A percentile compares a stretch with the other conserved stretches of the same genome.
These are phyloP conservation scores for Vigna angularis DNA, from an alignment of 306 rosid species.

Conservation along the genomic window DNA sequence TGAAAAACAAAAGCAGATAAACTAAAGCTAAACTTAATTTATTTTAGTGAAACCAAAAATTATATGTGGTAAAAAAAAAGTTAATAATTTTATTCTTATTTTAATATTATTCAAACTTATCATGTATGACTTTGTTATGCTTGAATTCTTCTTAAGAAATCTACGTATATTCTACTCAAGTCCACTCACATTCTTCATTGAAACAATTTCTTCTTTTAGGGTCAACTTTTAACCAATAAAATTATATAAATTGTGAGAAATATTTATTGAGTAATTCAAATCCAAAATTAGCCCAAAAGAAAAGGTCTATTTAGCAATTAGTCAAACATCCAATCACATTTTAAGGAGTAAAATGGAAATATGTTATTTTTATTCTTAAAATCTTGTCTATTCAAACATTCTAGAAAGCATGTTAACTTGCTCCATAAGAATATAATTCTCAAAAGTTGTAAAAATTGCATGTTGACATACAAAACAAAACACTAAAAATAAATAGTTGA, in stretches of 20 bases:
- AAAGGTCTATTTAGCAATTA: neutral
- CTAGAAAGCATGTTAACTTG: neutral
- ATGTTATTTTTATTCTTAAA: neutral
- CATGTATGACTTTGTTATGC: conserved; percentile 1
- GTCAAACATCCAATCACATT: neutral
- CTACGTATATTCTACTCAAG: neutral
- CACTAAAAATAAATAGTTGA: neutral
- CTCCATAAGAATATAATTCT: neutral
- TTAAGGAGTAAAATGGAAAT: neutral
- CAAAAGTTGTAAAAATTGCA: neutral
- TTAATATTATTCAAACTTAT: neutral
- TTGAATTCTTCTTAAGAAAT: neutral
- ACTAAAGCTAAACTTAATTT: too few species aligned
- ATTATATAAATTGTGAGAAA: neutral
- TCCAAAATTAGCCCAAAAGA: neutral
- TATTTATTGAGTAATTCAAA: neutral
- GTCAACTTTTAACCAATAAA: neutral
- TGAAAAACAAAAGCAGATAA: too few species aligned
- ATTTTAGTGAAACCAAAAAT: too few species aligned
- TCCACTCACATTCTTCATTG: neutral
- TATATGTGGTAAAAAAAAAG: too few species aligned
- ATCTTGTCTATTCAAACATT: neutral
- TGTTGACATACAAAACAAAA: neutral
- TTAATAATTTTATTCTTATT: too few species aligned
- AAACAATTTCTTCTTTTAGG: neutral